Percentiles rank a stretch among this genome's conserved stretches.
Evolutionary conservation across 306 rosid species (phyloP).

Genomic region (Quillaja saponaria): DNA sequence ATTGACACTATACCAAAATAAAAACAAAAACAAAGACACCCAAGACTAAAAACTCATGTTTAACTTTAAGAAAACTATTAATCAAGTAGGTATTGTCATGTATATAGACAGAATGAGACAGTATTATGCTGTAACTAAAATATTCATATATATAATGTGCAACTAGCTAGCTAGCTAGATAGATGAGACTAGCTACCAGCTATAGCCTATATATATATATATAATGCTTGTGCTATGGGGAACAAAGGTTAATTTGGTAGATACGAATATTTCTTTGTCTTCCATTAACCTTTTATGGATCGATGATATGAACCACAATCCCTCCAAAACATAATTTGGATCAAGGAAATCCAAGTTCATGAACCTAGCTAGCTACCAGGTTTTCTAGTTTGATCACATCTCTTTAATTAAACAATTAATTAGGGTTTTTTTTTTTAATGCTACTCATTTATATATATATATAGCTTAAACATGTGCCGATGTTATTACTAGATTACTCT

Average conservation of each 20-base stretch:
- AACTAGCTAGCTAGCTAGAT: too few relatives aligned
- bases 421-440: constrained; percentile 24
- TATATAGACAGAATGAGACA: too few relatives aligned
- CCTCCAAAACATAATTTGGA: constrained; percentile 17
- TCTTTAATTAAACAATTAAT: constrained; percentile 35
- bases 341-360: constrained; percentile 52
- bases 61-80: too few relatives aligned
- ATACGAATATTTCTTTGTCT: constrained; percentile 42
- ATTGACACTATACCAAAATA: too few relatives aligned
- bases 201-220: neutral
- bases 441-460: neutral
- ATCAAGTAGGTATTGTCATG: too few relatives aligned
- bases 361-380: constrained; percentile 48
- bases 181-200: too few relatives aligned
- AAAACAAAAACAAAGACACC: too few relatives aligned
- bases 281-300: constrained; percentile 20
- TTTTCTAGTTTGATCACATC: constrained; percentile 31
- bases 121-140: too few relatives aligned
- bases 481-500: constrained; percentile 16
- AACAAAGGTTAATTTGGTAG: constrained; percentile 15
- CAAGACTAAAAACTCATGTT: too few relatives aligned
- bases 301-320: neutral
- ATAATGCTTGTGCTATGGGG: constrained; percentile 8
- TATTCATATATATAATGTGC: too few relatives aligned
- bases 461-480: constrained; percentile 30